These are phyloP conservation scores for Ustilago tritici DNA, from an alignment of 1,284 basidiomycete genomes.

Conservation along the genomic window DNA sequence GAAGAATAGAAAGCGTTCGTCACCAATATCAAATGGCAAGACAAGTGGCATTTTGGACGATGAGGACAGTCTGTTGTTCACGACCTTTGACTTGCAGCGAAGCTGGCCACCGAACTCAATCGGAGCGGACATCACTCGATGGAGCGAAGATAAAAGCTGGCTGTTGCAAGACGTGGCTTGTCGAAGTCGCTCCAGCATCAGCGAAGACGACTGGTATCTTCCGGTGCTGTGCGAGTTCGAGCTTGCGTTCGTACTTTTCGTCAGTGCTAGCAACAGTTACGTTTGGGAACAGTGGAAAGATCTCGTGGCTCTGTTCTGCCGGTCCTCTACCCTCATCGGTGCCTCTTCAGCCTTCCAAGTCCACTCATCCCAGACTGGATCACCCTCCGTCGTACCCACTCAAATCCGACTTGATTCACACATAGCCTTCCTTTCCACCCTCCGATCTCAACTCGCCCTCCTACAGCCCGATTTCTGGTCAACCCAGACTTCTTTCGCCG, in stretches of 20 bases:
- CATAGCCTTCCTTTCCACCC: slow-evolving; percentile 25
- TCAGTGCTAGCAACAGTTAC: slow-evolving; percentile 35
- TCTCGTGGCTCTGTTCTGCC: slow-evolving; percentile 47
- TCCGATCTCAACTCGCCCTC: slow-evolving; percentile 19
- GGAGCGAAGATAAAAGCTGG: slow-evolving; percentile 67
- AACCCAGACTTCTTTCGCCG: slow-evolving; percentile 1
- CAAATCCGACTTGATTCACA: slow-evolving; percentile 15
- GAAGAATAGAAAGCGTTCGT: slow-evolving; percentile 11
- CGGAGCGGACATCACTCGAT: slow-evolving; percentile 56
- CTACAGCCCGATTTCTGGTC: slow-evolving; percentile 38
- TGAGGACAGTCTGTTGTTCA: slow-evolving; percentile 39
- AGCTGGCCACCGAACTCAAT: slow-evolving; percentile 61
- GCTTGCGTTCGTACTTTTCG: slow-evolving; percentile 52
- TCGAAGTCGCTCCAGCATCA: slow-evolving; percentile 22
- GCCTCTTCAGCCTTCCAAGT: slow-evolving; percentile 29
- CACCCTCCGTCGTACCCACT: neutral
- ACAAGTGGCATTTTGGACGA: slow-evolving; percentile 8
- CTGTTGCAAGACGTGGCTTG: slow-evolving; percentile 50
- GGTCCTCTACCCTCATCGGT: slow-evolving; percentile 43
- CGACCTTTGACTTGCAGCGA: slow-evolving; percentile 52
- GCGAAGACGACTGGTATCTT: slow-evolving; percentile 16
- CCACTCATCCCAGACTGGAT: slow-evolving; percentile 31
- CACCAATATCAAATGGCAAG: neutral
- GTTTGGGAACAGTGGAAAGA: slow-evolving; percentile 53
- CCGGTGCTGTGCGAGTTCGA: slow-evolving; percentile 49